Percentiles rank a stretch among this genome's conserved stretches.
These are phyloP conservation scores for Mycena chlorophos DNA, from an alignment of 768 basidiomycete species.

Conservation along the genomic window DNA sequence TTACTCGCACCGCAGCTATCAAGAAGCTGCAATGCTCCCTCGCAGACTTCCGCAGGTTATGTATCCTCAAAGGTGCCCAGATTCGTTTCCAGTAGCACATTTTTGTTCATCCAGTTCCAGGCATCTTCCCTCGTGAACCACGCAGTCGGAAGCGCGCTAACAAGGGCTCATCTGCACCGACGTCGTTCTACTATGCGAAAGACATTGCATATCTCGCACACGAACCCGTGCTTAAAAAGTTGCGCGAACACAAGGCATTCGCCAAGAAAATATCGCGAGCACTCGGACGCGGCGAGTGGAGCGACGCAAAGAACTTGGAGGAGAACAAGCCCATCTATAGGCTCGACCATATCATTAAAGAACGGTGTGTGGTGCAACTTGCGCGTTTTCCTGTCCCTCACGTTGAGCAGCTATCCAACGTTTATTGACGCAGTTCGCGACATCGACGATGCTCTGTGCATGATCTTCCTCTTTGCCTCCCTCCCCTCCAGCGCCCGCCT, in stretches of 20 bases:
- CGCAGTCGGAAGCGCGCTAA: slow-evolving; percentile 89
- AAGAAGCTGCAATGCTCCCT: slow-evolving; percentile 97
- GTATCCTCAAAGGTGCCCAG: slow-evolving; percentile 89
- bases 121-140: slow-evolving; percentile 97
- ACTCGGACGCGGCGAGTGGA: slow-evolving; percentile 93
- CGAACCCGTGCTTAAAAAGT: slow-evolving; percentile 89
- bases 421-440: slow-evolving; percentile 95
- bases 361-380: slow-evolving; percentile 60
- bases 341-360: slow-evolving; percentile 96
- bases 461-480: slow-evolving; percentile 89
- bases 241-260: slow-evolving; percentile 97
- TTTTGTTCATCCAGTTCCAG: slow-evolving; percentile 43
- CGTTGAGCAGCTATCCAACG: slow-evolving; percentile 78
- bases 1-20: slow-evolving; percentile 87
- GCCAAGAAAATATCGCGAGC: slow-evolving; percentile 95
- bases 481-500: slow-evolving; percentile 85
- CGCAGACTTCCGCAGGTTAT: slow-evolving; percentile 93
- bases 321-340: slow-evolving; percentile 90
- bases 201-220: slow-evolving; percentile 97
- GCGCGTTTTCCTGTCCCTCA: slow-evolving; percentile 4
- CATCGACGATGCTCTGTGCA: slow-evolving; percentile 95
- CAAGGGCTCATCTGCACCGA: slow-evolving; percentile 95
- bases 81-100: not conserved
- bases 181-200: slow-evolving; percentile 97
- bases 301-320: slow-evolving; percentile 88